These are phyloP conservation scores for Paraurostyla sp. DNA, from an alignment of 73 alveolate species.

Conservation along the genomic window DNA sequence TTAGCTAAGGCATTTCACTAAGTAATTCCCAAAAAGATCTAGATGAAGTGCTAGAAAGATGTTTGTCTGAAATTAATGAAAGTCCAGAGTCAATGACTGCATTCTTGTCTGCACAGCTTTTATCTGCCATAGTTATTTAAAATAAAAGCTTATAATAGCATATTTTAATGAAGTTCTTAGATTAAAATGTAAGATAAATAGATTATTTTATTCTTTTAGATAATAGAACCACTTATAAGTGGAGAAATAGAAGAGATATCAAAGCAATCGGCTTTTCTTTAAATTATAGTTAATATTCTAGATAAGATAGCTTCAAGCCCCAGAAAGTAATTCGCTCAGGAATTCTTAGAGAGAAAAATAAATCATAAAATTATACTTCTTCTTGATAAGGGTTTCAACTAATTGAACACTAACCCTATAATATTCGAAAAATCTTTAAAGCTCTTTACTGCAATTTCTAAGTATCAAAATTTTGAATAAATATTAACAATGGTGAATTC, in stretches of 20 bases:
- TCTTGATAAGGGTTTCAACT: too few relatives aligned
- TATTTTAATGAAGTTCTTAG: background rate
- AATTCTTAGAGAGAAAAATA: too few relatives aligned
- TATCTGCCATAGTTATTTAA: background rate
- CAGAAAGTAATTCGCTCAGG: background rate
- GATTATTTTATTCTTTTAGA: background rate
- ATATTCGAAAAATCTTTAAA: too few relatives aligned
- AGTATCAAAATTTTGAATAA: too few relatives aligned
- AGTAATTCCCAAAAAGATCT: background rate
- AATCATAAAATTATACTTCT: too few relatives aligned
- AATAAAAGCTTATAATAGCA: background rate
- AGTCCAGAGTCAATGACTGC: slow-evolving; percentile 71
- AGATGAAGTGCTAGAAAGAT: slow-evolving; percentile 51
- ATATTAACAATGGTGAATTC: too few relatives aligned
- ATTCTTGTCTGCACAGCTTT: slow-evolving; percentile 24
- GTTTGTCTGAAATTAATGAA: slow-evolving; percentile 44
- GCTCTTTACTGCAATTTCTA: too few relatives aligned
- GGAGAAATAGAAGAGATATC: background rate
- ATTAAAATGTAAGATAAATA: background rate
- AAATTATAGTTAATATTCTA: background rate
- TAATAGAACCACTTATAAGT: background rate
- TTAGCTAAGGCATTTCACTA: background rate
- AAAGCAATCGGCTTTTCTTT: background rate
- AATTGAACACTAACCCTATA: too few relatives aligned
- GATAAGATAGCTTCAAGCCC: background rate